phyloP scores from a whole-genome alignment of 1,284 basidiomycete genomes.

The Calocybe gambosa region DNA sequence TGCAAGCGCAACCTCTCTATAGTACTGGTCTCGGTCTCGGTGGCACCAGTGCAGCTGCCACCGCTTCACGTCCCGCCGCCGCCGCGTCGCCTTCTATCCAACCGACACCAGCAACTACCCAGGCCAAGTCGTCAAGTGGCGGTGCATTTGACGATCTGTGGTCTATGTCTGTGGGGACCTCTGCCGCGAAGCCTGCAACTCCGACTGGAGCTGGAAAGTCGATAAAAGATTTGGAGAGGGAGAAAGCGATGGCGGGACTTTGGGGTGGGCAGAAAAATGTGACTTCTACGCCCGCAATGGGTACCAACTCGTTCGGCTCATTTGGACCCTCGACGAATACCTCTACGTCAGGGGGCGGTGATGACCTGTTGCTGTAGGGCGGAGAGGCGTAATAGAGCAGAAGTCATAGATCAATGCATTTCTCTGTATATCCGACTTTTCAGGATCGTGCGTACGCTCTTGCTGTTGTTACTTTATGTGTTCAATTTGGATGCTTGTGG shows the following conservation, averaged over 20 bases:
- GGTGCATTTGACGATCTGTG: slow-evolving; percentile 84
- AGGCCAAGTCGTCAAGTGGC: slow-evolving; percentile 20
- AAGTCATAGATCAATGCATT: background rate
- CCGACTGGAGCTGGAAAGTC: slow-evolving; percentile 52
- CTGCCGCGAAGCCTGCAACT: slow-evolving; percentile 26
- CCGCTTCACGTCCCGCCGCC: slow-evolving; percentile 19
- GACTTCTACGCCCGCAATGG: slow-evolving; percentile 5
- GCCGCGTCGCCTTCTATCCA: slow-evolving; percentile 12
- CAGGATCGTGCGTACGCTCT: background rate
- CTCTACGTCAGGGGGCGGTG: slow-evolving; percentile 24
- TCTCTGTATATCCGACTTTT: background rate
- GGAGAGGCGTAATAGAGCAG: background rate
- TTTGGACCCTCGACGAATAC: slow-evolving; percentile 28
- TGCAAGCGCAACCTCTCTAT: slow-evolving; percentile 24
- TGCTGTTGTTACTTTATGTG: background rate
- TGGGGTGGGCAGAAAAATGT: slow-evolving; percentile 53
- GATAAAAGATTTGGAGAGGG: slow-evolving; percentile 83
- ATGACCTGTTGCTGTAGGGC: slow-evolving; percentile 46
- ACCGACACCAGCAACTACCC: slow-evolving; percentile 16
- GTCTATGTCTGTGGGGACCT: slow-evolving; percentile 71
- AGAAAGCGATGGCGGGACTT: slow-evolving; percentile 72
- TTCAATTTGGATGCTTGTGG: background rate
- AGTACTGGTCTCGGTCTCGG: slow-evolving; percentile 16
- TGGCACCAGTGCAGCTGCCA: slow-evolving; percentile 15
- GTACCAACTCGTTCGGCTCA: slow-evolving; percentile 40